Conservation (phyloP, 148 eudicot genomes). For the Amaranthus palmeri region DNA sequence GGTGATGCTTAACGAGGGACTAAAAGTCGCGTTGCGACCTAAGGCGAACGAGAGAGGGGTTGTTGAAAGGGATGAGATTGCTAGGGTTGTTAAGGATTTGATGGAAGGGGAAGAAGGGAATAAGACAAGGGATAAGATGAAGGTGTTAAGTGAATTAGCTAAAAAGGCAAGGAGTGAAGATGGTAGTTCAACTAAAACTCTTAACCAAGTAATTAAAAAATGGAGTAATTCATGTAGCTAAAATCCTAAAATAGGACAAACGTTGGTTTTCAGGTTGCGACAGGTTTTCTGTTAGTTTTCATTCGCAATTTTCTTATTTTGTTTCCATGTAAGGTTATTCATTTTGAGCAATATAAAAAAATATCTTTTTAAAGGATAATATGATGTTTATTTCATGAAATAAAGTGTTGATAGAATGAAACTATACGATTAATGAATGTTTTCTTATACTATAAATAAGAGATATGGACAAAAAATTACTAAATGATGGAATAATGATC, state of each 20-base stretch:
- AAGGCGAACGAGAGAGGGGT: slow-evolving; percentile 19
- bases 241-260: background rate
- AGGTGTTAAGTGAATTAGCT: slow-evolving; percentile 26
- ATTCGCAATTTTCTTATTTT: too few species aligned
- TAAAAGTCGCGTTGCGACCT: slow-evolving; percentile 34
- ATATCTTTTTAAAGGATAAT: too few species aligned
- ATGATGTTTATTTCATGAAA: too few species aligned
- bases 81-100: slow-evolving; percentile 27
- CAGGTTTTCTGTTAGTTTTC: too few species aligned
- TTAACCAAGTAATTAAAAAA: slow-evolving; percentile 19
- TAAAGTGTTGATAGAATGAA: too few species aligned
- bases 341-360: too few species aligned
- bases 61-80: slow-evolving; percentile 28
- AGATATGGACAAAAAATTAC: too few species aligned
- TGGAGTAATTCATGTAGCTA: background rate
- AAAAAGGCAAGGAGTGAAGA: slow-evolving; percentile 15
- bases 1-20: slow-evolving; percentile 28
- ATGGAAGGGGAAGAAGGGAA: slow-evolving; percentile 43
- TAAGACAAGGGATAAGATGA: slow-evolving; percentile 16
- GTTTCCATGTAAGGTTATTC: too few species aligned
- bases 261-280: too few species aligned
- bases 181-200: slow-evolving; percentile 32
- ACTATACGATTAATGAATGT: too few species aligned
- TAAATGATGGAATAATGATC: too few species aligned
- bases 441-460: too few species aligned